These are phyloP conservation scores for Hypoxylon intermedium DNA, from an alignment of 495 filamentous ascomycete species.

Conservation along the genomic window DNA sequence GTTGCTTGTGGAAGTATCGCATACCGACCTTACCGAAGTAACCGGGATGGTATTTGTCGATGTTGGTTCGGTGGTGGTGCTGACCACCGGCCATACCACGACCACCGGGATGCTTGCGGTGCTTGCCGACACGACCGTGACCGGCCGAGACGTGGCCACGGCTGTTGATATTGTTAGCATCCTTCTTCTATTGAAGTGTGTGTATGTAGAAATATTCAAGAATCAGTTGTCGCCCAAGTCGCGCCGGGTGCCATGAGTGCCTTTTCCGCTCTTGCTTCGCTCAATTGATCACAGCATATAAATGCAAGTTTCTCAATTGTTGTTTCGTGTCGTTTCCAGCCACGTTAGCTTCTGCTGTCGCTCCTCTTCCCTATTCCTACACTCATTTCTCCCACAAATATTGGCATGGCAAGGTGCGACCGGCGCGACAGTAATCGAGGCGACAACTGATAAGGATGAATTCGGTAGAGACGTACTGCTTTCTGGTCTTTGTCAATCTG, in stretches of 20 bases:
- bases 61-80: constrained; percentile 94
- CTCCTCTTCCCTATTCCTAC: constrained; percentile 13
- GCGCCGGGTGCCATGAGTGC: constrained; percentile 22
- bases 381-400: constrained; percentile 7
- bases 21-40: constrained; percentile 99
- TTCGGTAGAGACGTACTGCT: constrained; percentile 67
- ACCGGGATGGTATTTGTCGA: constrained; percentile 72
- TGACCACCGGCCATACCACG: constrained; percentile 95
- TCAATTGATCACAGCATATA: neutral
- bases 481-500: constrained; percentile 80
- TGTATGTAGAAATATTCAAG: neutral
- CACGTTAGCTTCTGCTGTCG: neutral
- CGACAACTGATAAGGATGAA: constrained; percentile 20
- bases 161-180: constrained; percentile 56
- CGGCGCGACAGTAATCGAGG: constrained; percentile 37
- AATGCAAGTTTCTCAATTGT: neutral
- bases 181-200: constrained; percentile 2
- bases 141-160: constrained; percentile 95
- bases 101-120: constrained; percentile 93
- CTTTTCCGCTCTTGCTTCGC: constrained; percentile 1
- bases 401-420: neutral
- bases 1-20: constrained; percentile 91
- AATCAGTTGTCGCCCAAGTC: constrained; percentile 10
- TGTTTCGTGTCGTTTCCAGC: neutral
- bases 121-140: constrained; percentile 90